Evolutionary conservation across 345 rosid genomes (phyloP), one percentile per base, ranked within the genome.

Genomic region (Gossypioides kirkii): DNA sequence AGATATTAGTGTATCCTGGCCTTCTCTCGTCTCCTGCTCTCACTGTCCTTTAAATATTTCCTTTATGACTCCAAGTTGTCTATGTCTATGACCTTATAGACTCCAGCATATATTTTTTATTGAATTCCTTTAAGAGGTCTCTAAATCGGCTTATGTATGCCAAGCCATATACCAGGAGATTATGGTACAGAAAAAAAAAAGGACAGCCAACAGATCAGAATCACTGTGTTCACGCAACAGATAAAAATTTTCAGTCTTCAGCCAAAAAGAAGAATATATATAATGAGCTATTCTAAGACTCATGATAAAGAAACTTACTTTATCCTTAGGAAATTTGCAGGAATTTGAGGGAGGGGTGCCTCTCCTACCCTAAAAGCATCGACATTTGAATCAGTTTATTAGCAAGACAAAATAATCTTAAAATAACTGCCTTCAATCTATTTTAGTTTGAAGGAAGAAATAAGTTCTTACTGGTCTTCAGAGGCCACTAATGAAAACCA

Each of bases 401-500:
- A 69, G 47, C 60, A 58, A 9, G 49, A 58, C 20, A 77, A 64
- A 58, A 9, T 32, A 42, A 78, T 1, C 18, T 59, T 22, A 54
- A 76, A 55, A 43, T 68, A 71, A 56, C 23, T 52, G 32, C 12
- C 2, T 54, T 55, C 13, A 43, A 18, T 55, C 60, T 10, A 20
- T 55, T 55, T 18, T 7, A 55, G 13, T 2, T 20, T 55, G 26
- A 55, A 18, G 60, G 28, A 11, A 20, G 26, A 55, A 55, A 55
- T 55, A 8, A 20, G 13, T 55, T 18, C 60, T 92, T 84, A 95
- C 99, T 86, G 91, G 64, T 91, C 91, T 75, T 84, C 87, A 45
- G 96, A 87, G 38, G 99, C 97, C 67, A 95, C 86, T 77, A 95
- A 84, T 18, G 96, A 84, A 82, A 95, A 92, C 98, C 99, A 95